A percentile compares a stretch with the other conserved stretches of the same genome.
These are phyloP conservation scores for Parietaria judaica DNA, from an alignment of 306 rosid species.

Conservation along the genomic window DNA sequence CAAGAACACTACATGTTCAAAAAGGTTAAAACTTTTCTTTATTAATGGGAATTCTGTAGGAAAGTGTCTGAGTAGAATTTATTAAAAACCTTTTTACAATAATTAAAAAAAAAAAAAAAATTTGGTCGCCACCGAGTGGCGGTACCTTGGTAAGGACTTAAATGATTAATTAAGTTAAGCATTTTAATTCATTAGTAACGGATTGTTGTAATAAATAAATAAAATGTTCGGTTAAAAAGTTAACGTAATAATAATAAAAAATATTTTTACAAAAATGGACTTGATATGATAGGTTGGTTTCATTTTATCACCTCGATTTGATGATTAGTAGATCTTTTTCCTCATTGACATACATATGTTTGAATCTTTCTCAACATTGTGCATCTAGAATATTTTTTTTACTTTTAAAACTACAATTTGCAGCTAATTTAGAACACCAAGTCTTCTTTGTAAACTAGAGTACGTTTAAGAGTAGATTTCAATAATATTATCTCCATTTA, in stretches of 20 bases:
- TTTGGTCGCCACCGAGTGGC: conserved; percentile 3
- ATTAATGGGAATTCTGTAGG: not conserved
- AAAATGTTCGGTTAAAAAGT: not conserved
- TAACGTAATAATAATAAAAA: too few relatives aligned
- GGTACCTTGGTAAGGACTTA: conserved; percentile 4
- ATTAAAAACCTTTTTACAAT: not conserved
- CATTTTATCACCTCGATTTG: too few relatives aligned
- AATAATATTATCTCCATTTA: too few relatives aligned
- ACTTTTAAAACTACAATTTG: not conserved
- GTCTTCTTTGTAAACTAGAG: too few relatives aligned
- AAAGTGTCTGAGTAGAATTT: not conserved
- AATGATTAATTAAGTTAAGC: too few relatives aligned
- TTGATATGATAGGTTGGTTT: too few relatives aligned
- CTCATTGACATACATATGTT: not conserved
- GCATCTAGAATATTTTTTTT: not conserved
- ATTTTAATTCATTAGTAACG: not conserved
- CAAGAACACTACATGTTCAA: conserved; percentile 5
- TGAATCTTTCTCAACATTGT: not conserved
- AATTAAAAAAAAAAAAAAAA: not conserved
- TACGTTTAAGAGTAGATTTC: too few relatives aligned
- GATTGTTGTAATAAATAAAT: not conserved
- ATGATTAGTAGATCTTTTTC: not conserved
- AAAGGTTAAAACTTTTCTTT: not conserved
- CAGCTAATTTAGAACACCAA: not conserved
- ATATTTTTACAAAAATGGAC: too few relatives aligned